Evolutionary conservation across 257 asterid species (phyloP).

Genomic region (Knoxia roxburghii): DNA sequence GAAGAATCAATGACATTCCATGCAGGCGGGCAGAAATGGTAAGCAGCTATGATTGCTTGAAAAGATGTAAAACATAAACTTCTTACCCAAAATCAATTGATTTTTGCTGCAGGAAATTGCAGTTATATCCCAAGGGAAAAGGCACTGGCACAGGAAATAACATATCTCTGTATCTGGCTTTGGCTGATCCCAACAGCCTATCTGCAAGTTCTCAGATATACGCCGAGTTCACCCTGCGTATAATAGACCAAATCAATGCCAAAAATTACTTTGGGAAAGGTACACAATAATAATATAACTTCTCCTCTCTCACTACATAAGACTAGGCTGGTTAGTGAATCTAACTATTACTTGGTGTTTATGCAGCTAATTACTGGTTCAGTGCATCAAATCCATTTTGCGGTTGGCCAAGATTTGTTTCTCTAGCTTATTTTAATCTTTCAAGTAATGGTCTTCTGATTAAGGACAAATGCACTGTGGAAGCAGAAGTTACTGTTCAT

Average conservation of each 20-base stretch:
- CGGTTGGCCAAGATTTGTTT: conserved; percentile 23
- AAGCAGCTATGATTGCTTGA: background rate
- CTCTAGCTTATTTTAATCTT: conserved; percentile 1
- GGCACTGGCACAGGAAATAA: conserved; percentile 45
- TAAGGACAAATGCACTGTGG: conserved; percentile 7
- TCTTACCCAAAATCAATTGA: background rate
- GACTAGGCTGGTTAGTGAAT: background rate
- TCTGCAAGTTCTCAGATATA: conserved; percentile 37
- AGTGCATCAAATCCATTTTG: conserved; percentile 7
- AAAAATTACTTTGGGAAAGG: conserved; percentile 43
- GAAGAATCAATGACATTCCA: conserved; percentile 44
- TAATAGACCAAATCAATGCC: conserved; percentile 41
- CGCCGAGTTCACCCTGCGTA: conserved; percentile 48
- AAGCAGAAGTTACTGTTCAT: conserved; percentile 20
- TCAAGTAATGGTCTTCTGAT: conserved; percentile 3
- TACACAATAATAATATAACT: no score
- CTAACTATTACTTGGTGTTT: background rate
- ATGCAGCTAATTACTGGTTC: conserved; percentile 68
- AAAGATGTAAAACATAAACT: background rate
- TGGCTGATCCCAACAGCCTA: conserved; percentile 46
- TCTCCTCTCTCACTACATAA: background rate
- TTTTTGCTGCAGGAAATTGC: conserved; percentile 54
- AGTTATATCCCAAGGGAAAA: conserved; percentile 51
- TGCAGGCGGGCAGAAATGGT: conserved; percentile 52
- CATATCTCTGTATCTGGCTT: conserved; percentile 48